Evolutionary conservation across 257 asterid species (phyloP).

Genomic region (Jasminum sambac): DNA sequence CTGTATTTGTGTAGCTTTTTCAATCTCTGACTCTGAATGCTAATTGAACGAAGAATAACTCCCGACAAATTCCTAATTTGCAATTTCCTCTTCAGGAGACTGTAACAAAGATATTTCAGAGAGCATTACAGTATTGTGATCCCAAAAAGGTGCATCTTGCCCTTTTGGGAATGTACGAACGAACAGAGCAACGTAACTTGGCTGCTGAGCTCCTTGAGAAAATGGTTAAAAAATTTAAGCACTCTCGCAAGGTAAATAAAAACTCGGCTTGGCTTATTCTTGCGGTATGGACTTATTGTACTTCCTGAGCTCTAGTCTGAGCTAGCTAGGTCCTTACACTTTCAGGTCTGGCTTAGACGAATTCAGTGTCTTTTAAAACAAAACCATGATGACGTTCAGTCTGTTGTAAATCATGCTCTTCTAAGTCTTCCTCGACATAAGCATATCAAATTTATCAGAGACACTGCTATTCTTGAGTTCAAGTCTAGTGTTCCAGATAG

Average conservation of each 20-base stretch:
- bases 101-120: slow-evolving; percentile 65
- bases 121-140: slow-evolving; percentile 87
- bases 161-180: slow-evolving; percentile 77
- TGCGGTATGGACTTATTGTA: background rate
- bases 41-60: background rate
- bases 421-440: slow-evolving; percentile 70
- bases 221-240: slow-evolving; percentile 83
- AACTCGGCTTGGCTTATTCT: slow-evolving; percentile 7
- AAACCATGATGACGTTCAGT: slow-evolving; percentile 60
- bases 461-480: slow-evolving; percentile 81
- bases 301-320: background rate
- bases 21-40: slow-evolving; percentile 3
- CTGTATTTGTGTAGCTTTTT: slow-evolving; percentile 5
- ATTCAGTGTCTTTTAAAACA: slow-evolving; percentile 54
- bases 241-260: slow-evolving; percentile 77
- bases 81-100: slow-evolving; percentile 60
- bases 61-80: slow-evolving; percentile 2
- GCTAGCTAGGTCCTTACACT: slow-evolving; percentile 1
- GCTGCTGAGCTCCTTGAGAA: slow-evolving; percentile 72
- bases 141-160: slow-evolving; percentile 82
- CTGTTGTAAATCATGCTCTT: slow-evolving; percentile 69
- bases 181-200: slow-evolving; percentile 65
- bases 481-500: slow-evolving; percentile 88
- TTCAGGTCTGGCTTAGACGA: slow-evolving; percentile 83
- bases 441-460: slow-evolving; percentile 79